Evolutionary conservation across 257 asterid genomes (phyloP).

Genomic region (Jaltomata sinuosa): DNA sequence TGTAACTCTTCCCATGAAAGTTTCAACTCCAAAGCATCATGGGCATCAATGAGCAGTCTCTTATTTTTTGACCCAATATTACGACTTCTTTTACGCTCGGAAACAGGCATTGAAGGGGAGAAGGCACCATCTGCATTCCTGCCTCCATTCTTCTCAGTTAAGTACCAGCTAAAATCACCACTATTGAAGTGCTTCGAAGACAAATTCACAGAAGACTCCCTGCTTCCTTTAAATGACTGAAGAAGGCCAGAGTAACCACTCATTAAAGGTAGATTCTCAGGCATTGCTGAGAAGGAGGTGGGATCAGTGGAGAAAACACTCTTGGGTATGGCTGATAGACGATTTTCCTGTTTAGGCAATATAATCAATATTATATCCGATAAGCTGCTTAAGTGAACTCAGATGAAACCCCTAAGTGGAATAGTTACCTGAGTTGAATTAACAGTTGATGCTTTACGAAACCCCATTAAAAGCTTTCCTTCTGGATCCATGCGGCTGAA

Average conservation of each 20-base stretch:
- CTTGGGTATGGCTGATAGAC: slow-evolving; percentile 31
- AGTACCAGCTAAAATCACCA: slow-evolving; percentile 34
- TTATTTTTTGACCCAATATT: slow-evolving; percentile 82
- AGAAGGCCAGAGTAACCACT: slow-evolving; percentile 60
- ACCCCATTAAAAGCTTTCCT: slow-evolving; percentile 94
- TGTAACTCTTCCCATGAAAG: slow-evolving; percentile 94
- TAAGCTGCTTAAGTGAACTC: background rate
- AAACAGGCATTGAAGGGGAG: slow-evolving; percentile 30
- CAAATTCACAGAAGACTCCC: slow-evolving; percentile 30
- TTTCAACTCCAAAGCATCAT: slow-evolving; percentile 77
- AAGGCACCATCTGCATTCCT: slow-evolving; percentile 36
- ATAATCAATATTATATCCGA: background rate
- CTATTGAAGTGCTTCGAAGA: slow-evolving; percentile 36
- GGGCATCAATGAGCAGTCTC: slow-evolving; percentile 65
- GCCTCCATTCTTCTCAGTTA: slow-evolving; percentile 25
- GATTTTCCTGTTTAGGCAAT: slow-evolving; percentile 13
- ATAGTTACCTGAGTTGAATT: slow-evolving; percentile 41
- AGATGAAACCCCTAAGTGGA: background rate
- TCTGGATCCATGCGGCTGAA: slow-evolving; percentile 99
- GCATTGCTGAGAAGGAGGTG: slow-evolving; percentile 43
- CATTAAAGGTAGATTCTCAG: slow-evolving; percentile 48
- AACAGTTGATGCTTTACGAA: slow-evolving; percentile 68
- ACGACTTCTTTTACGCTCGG: slow-evolving; percentile 74
- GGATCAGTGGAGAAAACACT: slow-evolving; percentile 44
- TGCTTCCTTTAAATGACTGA: slow-evolving; percentile 61